Base-by-base conservation (phyloP, 1,284 basidiomycete species). In the Sporisorium scitamineum region DNA sequence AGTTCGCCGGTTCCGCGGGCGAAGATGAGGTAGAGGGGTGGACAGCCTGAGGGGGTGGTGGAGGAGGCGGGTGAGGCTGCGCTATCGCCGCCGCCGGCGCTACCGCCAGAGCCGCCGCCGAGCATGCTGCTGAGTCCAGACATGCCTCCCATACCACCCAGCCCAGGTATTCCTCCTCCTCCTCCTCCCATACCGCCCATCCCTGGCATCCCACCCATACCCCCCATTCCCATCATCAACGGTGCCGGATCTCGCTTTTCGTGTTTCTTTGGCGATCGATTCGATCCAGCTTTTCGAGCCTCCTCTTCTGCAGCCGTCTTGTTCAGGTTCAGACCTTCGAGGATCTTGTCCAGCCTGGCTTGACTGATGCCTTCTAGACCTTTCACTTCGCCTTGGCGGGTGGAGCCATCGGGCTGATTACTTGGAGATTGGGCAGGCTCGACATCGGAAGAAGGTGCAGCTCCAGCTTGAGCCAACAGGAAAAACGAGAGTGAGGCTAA, bases 1-100 rank as follows among this genome's bases (percentile, higher is more conserved):
- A 74, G 20, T 31, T 74, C 71, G 18, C 52, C 48, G 3, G 71
- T 69, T 2, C 71, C 71, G 4, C 71, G 66, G 2, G 71, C 71
- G 13, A 61, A 74, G 57, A 74, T 64, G 20, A 74, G 66, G n/a
- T 74, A 52, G 13, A 74, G 53, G 0, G 66, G 58, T 3, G 71
- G 62, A 52, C 71, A 74, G 14, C 45, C 71, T 14, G 56, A 56
- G 3, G 24, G 2, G 10, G 16, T n/a, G 37, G 51, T 16, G 2
- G 51, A 27, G n/a, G 44, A n/a, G 2, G 10, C 42, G 6, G 29
- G 16, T 3, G 18, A 27, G 22, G 14, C 20, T 8, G 5, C 16
- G 8, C 31, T 14, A 27, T n/a, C 29, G 32, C 41, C 42, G 8
- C 41, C 32, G 5, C 45, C 34, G n/a, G n/a, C n/a, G n/a, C n/a